phyloP scores from a whole-genome alignment of 306 rosid species.

The Coriaria nepalensis region DNA sequence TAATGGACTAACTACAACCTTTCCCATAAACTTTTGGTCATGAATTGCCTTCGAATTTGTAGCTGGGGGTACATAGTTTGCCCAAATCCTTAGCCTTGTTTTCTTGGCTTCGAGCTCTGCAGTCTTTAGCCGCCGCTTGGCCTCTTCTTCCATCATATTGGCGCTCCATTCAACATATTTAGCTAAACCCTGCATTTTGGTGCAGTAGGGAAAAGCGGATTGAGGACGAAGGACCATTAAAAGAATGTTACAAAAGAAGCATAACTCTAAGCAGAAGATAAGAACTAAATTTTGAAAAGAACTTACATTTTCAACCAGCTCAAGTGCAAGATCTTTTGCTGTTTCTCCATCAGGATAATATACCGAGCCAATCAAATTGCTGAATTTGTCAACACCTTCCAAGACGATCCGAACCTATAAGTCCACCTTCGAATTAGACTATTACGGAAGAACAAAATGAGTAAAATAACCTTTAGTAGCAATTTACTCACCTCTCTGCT shows the following conservation, averaged over 20 bases:
- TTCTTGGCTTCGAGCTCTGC: conserved; percentile 91
- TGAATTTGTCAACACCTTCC: conserved; percentile 93
- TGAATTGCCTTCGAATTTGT: conserved; percentile 96
- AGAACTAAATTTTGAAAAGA: not conserved
- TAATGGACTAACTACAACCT: conserved; percentile 36
- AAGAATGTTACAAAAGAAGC: too few relatives aligned
- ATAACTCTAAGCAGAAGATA: not conserved
- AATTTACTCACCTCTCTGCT: conserved; percentile 55
- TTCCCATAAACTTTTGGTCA: conserved; percentile 87
- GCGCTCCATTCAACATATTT: conserved; percentile 99
- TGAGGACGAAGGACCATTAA: not conserved
- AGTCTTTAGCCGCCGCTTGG: conserved; percentile 65
- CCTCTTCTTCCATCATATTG: conserved; percentile 93
- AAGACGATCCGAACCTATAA: conserved; percentile 78
- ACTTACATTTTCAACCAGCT: conserved; percentile 83
- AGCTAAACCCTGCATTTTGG: conserved; percentile 48
- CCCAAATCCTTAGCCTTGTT: conserved; percentile 63
- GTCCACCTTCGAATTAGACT: conserved; percentile 27
- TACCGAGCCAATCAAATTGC: conserved; percentile 91
- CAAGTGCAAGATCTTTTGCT: conserved; percentile 86
- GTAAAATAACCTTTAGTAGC: conserved; percentile 7
- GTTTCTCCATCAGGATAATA: conserved; percentile 89
- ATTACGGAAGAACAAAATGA: conserved; percentile 7
- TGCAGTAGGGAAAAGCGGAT: not conserved
- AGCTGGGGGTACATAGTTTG: conserved; percentile 78